A percentile compares a stretch with the other conserved stretches of the same genome.
These are phyloP conservation scores for Schizochytrium sp. DNA, from an alignment of 108 stramenopile species.

Conservation along the genomic window DNA sequence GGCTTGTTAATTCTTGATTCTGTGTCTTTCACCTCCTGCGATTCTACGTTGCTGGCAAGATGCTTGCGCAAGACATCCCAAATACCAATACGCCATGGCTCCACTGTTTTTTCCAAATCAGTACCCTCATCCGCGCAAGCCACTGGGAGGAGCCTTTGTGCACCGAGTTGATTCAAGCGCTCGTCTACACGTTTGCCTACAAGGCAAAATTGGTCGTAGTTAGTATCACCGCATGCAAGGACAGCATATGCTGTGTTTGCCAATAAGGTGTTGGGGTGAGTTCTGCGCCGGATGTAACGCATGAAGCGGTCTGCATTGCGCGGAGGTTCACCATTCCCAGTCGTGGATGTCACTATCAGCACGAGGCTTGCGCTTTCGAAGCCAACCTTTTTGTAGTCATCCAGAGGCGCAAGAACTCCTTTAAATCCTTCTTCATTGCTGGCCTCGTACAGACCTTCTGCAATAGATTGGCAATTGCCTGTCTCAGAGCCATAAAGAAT, in stretches of 20 bases:
- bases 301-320: conserved; percentile 84
- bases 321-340: conserved; percentile 90
- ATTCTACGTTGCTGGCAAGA: background rate
- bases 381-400: conserved; percentile 43
- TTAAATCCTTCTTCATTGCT: background rate
- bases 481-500: conserved; percentile 70
- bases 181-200: conserved; percentile 64
- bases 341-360: conserved; percentile 84
- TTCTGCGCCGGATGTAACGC: conserved; percentile 80
- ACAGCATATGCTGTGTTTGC: background rate
- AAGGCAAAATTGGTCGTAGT: conserved; percentile 65
- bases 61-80: conserved; percentile 19
- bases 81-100: background rate
- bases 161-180: conserved; percentile 31
- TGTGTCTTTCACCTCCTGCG: too few relatives aligned
- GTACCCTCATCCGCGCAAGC: conserved; percentile 51
- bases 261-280: conserved; percentile 59
- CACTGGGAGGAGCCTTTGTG: background rate
- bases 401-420: background rate
- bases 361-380: conserved; percentile 38
- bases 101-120: conserved; percentile 50
- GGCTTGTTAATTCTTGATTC: too few relatives aligned
- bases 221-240: conserved; percentile 64
- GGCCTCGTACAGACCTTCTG: conserved; percentile 60
- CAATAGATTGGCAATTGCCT: conserved; percentile 67